Evolutionary conservation across 306 rosid genomes (phyloP), one percentile per base, ranked within the genome.

Genomic region (Glycine tomentella): DNA sequence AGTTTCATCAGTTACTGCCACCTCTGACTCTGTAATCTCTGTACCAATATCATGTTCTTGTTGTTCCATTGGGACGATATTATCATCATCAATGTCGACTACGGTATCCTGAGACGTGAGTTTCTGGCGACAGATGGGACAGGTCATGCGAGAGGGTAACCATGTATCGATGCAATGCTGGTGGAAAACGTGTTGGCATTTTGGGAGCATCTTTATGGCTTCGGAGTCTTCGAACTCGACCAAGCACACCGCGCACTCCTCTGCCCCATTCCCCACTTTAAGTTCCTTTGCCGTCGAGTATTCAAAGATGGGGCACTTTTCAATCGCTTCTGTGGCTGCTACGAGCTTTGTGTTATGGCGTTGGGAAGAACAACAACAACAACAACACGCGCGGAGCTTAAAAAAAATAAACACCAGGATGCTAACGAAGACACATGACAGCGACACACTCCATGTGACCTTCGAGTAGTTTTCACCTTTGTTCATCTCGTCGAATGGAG

Each of bases 261-360:
- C 63, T 8, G 84, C 59, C 0, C 44, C 83, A 25, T 83, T 81
- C 1, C 91, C 92, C 44, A 87, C 81, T 44, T 75, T 74, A 45
- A 81, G 86, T 4, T 82, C 86, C 82, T 88, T 92, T 9, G 86
- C 86, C 1, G 76, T 69, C 3, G 97, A 89, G 75, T 86, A 89
- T 1, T 55, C 59, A 14, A 92, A 17, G 13, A 83, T 48, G 1
- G 94, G 93, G 10, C 87, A 87, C 5, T 69, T 58, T 3, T 82
- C 36, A 42, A 90, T 82, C 40, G 75, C 78, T 0, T 69, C 42
- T 3, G 72, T 73, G 84, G 7, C 40, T 69, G 31, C 0, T 3
- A 25, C 12, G 8, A 9, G 40, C 7, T 53, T n/a, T 4, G 53
- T 25, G 31, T 25, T 25, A 25, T 25, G 31, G 31, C 31, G 31